These are phyloP conservation scores for Biscutella laevigata DNA, from an alignment of 441 rosid genomes.

Conservation along the genomic window DNA sequence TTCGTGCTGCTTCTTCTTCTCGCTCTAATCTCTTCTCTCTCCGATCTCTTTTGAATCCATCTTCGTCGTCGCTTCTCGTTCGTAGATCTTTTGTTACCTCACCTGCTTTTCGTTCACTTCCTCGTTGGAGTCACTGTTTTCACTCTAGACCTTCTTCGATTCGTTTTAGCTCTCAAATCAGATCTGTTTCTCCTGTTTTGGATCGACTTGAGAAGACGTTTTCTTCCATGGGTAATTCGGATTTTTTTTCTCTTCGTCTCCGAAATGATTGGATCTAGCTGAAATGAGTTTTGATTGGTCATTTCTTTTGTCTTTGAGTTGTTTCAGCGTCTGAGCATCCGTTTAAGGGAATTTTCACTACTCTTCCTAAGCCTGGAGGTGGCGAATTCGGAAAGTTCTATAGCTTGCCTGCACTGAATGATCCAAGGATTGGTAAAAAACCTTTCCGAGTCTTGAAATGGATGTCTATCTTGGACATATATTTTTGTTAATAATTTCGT, in stretches of 20 bases:
- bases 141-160: slow-evolving; percentile 52
- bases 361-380: slow-evolving; percentile 91
- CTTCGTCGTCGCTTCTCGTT: slow-evolving; percentile 18
- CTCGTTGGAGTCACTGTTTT: slow-evolving; percentile 68
- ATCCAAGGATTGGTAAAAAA: slow-evolving; percentile 77
- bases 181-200: slow-evolving; percentile 45
- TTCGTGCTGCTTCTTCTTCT: slow-evolving; percentile 59
- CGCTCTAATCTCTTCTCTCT: slow-evolving; percentile 9
- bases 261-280: slow-evolving; percentile 1
- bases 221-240: slow-evolving; percentile 71
- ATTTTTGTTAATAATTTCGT: no score
- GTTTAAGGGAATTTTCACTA: slow-evolving; percentile 69
- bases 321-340: slow-evolving; percentile 86
- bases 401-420: slow-evolving; percentile 85
- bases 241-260: no score
- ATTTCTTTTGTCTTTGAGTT: background rate
- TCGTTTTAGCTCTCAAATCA: slow-evolving; percentile 50
- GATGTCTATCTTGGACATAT: no score
- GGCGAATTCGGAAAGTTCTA: slow-evolving; percentile 97
- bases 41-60: slow-evolving; percentile 9
- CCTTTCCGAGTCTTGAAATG: no score
- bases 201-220: slow-evolving; percentile 61
- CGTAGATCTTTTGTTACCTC: slow-evolving; percentile 46
- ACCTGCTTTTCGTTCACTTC: slow-evolving; percentile 48
- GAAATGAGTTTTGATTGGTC: background rate